These are phyloP conservation scores for Raffaelea deltoideospora DNA, from an alignment of 2,329 filamentous ascomycete genomes.

Conservation along the genomic window DNA sequence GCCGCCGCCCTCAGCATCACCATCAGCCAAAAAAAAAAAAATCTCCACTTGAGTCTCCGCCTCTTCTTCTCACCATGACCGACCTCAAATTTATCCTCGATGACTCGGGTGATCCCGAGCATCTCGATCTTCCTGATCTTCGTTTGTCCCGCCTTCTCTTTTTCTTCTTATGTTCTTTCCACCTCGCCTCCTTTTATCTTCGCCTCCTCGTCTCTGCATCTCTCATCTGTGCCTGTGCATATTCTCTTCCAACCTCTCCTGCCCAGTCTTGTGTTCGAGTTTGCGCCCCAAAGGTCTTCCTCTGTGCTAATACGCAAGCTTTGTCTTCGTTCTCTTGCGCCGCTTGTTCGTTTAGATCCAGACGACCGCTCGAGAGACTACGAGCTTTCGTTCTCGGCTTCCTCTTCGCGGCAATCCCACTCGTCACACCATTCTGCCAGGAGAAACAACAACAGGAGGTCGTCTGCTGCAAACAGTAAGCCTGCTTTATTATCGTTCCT, in stretches of 20 bases:
- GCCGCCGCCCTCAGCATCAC: not conserved
- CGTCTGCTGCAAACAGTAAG: not conserved
- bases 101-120: slow-evolving; percentile 1
- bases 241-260: not conserved
- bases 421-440: not conserved
- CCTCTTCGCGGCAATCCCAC: not conserved
- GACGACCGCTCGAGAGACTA: not conserved
- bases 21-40: not conserved
- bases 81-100: slow-evolving; percentile 4
- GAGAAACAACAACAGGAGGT: not conserved
- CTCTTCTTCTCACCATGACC: slow-evolving; percentile 3
- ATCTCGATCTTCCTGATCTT: not conserved
- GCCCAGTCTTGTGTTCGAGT: too few relatives aligned
- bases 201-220: not conserved
- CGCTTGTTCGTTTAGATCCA: not conserved
- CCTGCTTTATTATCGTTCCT: not conserved
- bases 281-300: not conserved
- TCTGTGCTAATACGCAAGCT: too few relatives aligned
- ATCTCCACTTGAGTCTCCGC: not conserved
- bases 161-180: not conserved
- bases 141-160: not conserved
- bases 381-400: too few relatives aligned
- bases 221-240: not conserved
- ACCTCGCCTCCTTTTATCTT: not conserved
- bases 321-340: too few relatives aligned